Conservation (phyloP, 1,284 basidiomycete genomes). For the Sanghuangporus weigelae region DNA sequence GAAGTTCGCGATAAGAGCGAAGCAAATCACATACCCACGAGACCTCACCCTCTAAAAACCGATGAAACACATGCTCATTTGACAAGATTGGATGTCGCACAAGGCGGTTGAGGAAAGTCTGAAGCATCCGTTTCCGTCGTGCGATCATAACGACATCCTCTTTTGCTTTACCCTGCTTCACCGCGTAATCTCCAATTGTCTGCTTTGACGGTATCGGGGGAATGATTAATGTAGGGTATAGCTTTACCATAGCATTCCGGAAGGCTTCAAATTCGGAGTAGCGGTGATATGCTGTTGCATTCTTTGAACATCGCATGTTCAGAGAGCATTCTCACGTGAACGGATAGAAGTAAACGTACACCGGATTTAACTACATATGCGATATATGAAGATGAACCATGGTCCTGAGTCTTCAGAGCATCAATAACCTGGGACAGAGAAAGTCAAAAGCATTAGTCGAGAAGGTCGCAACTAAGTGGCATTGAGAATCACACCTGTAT, state of each 20-base stretch:
- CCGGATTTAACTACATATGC: conserved; percentile 91
- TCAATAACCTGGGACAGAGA: conserved; percentile 69
- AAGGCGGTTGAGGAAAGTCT: conserved; percentile 90
- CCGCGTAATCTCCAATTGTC: conserved; percentile 92
- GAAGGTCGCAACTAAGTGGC: conserved; percentile 6
- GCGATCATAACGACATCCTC: conserved; percentile 94
- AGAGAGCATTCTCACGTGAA: conserved; percentile 8
- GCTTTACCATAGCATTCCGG: conserved; percentile 73
- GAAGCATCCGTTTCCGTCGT: conserved; percentile 88
- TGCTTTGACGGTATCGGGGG: conserved; percentile 99
- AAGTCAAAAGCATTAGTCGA: neutral
- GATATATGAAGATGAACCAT: conserved; percentile 86
- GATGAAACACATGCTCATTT: conserved; percentile 91
- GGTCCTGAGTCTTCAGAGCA: conserved; percentile 90
- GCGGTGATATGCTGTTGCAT: conserved; percentile 79
- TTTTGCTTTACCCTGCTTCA: conserved; percentile 95
- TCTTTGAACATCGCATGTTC: conserved; percentile 38
- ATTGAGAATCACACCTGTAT: conserved; percentile 53
- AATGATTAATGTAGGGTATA: conserved; percentile 96
- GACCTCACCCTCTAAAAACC: conserved; percentile 92
- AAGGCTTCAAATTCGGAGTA: conserved; percentile 98
- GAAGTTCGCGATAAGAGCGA: neutral
- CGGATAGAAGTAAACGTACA: conserved; percentile 42
- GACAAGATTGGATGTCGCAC: conserved; percentile 90
- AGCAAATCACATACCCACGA: conserved; percentile 70